These are phyloP conservation scores for Sergeia podlipaevii DNA, from an alignment of 208 protist genomes.

Conservation along the genomic window DNA sequence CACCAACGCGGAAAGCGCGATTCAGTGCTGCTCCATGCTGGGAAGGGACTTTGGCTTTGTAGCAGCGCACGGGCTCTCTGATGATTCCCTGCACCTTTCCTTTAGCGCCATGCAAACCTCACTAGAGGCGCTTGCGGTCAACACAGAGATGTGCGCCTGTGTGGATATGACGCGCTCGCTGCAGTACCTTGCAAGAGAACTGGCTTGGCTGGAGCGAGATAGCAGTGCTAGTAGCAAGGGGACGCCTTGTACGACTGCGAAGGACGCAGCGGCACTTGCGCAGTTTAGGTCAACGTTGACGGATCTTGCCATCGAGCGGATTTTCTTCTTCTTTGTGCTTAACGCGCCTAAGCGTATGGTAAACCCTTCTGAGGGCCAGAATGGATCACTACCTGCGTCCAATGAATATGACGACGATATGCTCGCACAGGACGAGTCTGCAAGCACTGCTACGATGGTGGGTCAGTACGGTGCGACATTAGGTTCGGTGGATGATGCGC, in stretches of 20 bases:
- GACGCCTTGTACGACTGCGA: not conserved
- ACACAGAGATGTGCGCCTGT: conserved; percentile 27
- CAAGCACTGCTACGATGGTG: not conserved
- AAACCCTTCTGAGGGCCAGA: not conserved
- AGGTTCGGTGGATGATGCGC: conserved; percentile 41
- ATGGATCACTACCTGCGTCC: not conserved
- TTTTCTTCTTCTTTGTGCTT: conserved; percentile 57
- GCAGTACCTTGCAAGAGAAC: conserved; percentile 60
- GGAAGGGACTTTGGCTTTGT: conserved; percentile 72
- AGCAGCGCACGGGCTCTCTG: conserved; percentile 50
- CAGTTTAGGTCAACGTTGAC: conserved; percentile 30
- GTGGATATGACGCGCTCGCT: conserved; percentile 45
- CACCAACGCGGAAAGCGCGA: conserved; percentile 41
- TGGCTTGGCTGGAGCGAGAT: conserved; percentile 28
- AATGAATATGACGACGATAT: not conserved
- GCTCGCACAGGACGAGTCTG: not conserved
- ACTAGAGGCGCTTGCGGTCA: conserved; percentile 23
- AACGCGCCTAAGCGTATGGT: conserved; percentile 9
- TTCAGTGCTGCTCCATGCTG: conserved; percentile 44
- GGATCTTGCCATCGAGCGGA: conserved; percentile 50
- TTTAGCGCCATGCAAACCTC: conserved; percentile 27
- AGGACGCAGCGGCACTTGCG: conserved; percentile 5
- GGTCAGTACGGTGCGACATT: not conserved
- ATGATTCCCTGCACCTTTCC: conserved; percentile 43
- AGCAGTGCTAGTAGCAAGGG: no score